Evolutionary conservation across 2,329 filamentous ascomycete species (phyloP).

Genomic region (Penicillium fuscoglaucum): DNA sequence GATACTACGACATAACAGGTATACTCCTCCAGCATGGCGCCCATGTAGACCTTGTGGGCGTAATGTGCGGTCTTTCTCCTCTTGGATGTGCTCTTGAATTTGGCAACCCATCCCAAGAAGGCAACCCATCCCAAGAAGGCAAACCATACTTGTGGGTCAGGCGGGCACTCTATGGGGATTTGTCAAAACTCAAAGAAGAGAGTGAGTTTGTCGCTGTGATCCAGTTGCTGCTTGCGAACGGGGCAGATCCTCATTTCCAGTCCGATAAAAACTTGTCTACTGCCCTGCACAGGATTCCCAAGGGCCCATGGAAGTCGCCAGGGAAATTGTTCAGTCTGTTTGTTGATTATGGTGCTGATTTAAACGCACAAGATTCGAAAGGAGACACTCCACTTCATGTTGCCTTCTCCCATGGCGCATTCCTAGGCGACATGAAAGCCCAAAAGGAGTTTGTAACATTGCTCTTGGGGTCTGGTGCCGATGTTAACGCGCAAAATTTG

Average conservation of each 20-base stretch:
- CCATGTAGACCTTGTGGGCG: background rate
- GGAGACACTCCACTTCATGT: background rate
- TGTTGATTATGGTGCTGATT: background rate
- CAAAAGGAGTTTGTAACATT: background rate
- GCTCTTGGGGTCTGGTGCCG: background rate
- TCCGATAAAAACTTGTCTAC: fast-evolving
- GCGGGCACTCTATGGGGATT: too few relatives aligned
- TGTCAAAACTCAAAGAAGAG: background rate
- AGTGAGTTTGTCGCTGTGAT: background rate
- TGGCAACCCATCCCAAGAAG: background rate
- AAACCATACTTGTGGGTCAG: background rate
- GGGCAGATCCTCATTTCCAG: background rate
- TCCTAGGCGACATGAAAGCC: background rate
- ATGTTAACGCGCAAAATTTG: background rate
- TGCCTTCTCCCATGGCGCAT: background rate
- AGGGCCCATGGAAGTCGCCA: background rate
- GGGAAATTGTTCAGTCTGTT: background rate
- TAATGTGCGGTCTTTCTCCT: background rate
- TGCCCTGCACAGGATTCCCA: background rate
- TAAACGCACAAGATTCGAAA: background rate
- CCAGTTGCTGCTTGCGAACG: background rate
- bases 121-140: background rate
- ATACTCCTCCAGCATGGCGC: background rate
- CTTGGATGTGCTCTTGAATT: background rate
- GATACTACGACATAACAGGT: background rate